Percentiles rank a stretch among this genome's conserved stretches.
Evolutionary conservation across 2,329 filamentous ascomycete genomes (phyloP).

Genomic region (Xylaria digitata): DNA sequence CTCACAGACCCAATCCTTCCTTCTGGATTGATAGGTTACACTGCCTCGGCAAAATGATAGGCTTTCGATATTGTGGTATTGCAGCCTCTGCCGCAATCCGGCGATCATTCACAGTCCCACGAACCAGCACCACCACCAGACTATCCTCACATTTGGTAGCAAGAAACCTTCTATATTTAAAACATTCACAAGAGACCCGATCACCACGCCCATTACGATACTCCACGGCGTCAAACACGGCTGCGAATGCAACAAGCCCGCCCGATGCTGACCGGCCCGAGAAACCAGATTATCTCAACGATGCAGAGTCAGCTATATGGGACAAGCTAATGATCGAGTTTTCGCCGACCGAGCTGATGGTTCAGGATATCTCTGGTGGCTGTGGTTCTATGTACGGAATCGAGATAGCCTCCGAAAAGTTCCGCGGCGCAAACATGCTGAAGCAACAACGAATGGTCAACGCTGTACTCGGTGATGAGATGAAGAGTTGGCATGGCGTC

Average conservation of each 20-base stretch:
- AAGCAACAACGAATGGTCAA: constrained; percentile 89
- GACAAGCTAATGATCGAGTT: constrained; percentile 63
- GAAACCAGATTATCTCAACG: constrained; percentile 64
- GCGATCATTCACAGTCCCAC: constrained; percentile 34
- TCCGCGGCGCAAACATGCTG: constrained; percentile 76
- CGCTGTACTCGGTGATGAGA: constrained; percentile 75
- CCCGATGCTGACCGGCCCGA: constrained; percentile 42
- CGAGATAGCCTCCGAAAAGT: constrained; percentile 77
- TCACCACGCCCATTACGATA: constrained; percentile 36
- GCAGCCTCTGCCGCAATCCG: constrained; percentile 37
- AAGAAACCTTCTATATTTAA: constrained; percentile 16
- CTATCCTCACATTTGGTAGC: constrained; percentile 23
- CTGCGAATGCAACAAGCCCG: constrained; percentile 47
- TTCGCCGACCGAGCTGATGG: constrained; percentile 64
- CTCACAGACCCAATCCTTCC: not conserved
- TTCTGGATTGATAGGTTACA: not conserved
- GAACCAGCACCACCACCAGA: constrained; percentile 21
- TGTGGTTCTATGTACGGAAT: constrained; percentile 91
- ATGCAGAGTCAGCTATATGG: constrained; percentile 70
- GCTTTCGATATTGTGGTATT: constrained; percentile 42
- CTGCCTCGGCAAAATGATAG: constrained; percentile 39
- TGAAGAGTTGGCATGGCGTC: constrained; percentile 85
- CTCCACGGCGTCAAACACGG: constrained; percentile 43
- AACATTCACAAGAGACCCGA: not conserved
- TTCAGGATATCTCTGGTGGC: constrained; percentile 84